Base-by-base conservation (phyloP, 2,329 filamentous ascomycete genomes). In the Fusarium sp. region DNA sequence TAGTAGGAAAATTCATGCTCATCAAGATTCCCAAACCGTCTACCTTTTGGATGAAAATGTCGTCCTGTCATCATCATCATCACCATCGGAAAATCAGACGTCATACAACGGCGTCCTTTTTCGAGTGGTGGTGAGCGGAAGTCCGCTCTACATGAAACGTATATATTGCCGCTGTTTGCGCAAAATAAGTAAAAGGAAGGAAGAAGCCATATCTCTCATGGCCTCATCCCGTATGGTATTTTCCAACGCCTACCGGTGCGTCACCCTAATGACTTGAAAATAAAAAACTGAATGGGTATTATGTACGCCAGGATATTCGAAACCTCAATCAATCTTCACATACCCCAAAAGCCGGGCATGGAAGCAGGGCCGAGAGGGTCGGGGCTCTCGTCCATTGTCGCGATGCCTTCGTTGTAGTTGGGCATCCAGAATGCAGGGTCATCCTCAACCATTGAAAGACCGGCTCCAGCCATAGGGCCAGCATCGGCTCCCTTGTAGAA, bases 391-490 rank as follows among this genome's bases (percentile, higher is more conserved):
- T 79, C 80, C 60, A 81, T 71, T 20, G 79, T 66, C 28, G 78
- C 68, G 51, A 80, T 76, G 73, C 74, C 74, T 43, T 81, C 80
- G 62, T 80, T 78, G 72, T 84, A 85, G 53, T 85, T 83, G 40
- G 79, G 79, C 76, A 85, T 81, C 84, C 84, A 87, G 57, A 84
- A 82, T 5, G 81, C 80, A 21, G 83, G 78, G 67, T 87, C 84
- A 43, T 86, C 82, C 41, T 89, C 87, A 12, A 87, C 81, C 68
- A 85, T 80, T 9, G 83, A 82, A 28, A 85, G 79, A 47, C 85
- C 82, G 18, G 80, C 79, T 25, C 77, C 79, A 42, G 80, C 76
- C 66, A 83, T 75, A 9, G 81, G 77, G 42, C 77, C 78, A 43
- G 73, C 74, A 34, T 83, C 79, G 1, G 81, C 79, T 55, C 83